These are phyloP conservation scores for Penicillium sp. DNA, from an alignment of 2,329 filamentous ascomycete species.

Conservation along the genomic window DNA sequence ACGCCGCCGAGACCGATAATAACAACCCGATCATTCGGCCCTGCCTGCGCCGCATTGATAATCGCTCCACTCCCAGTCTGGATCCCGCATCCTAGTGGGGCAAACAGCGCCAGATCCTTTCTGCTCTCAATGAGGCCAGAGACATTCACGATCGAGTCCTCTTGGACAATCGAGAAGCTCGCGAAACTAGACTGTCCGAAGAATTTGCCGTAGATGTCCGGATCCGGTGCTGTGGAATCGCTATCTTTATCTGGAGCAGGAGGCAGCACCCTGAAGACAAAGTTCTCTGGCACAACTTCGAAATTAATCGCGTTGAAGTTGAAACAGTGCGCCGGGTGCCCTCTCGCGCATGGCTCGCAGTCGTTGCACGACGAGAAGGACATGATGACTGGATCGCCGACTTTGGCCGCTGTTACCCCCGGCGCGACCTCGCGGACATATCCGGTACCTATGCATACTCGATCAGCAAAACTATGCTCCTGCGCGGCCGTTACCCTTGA, in stretches of 20 bases:
- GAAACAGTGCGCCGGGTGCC: slow-evolving; percentile 55
- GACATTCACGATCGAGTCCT: slow-evolving; percentile 50
- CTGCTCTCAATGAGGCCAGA: slow-evolving; percentile 39
- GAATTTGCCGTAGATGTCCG: slow-evolving; percentile 47
- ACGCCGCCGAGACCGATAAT: slow-evolving; percentile 54
- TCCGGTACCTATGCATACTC: neutral
- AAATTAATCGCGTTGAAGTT: slow-evolving; percentile 56
- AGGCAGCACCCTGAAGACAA: slow-evolving; percentile 9
- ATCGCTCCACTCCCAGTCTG: slow-evolving; percentile 16
- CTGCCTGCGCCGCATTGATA: slow-evolving; percentile 5
- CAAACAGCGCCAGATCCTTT: slow-evolving; percentile 39
- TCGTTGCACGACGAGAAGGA: slow-evolving; percentile 54
- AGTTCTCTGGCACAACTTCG: slow-evolving; percentile 19
- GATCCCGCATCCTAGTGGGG: slow-evolving; percentile 15
- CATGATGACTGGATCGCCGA: slow-evolving; percentile 54
- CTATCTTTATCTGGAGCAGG: neutral
- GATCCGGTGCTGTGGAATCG: slow-evolving; percentile 14
- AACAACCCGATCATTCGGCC: neutral
- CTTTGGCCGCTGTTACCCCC: slow-evolving; percentile 46
- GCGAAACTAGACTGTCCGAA: slow-evolving; percentile 57
- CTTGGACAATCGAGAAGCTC: slow-evolving; percentile 44
- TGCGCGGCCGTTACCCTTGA: too few species aligned
- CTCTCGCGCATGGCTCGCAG: slow-evolving; percentile 55
- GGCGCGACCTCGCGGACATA: slow-evolving; percentile 50
- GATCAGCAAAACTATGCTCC: neutral